phyloP scores from a whole-genome alignment of 345 rosid species.

The Aquilaria malaccensis region DNA sequence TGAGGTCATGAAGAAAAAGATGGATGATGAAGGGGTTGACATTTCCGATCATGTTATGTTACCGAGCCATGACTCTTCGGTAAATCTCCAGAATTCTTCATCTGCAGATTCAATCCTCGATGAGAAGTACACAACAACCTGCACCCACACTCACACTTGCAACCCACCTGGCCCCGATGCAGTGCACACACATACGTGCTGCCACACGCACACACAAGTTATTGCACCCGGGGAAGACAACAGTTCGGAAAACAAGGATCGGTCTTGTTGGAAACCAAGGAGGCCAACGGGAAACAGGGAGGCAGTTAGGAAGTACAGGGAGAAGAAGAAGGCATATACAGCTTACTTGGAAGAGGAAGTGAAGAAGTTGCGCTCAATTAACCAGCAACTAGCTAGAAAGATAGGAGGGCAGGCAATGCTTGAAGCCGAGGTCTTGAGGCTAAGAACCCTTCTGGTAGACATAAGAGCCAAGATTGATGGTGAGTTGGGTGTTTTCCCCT shows the following conservation, averaged over 20 bases:
- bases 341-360: slow-evolving; percentile 60
- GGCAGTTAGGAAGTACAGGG: slow-evolving; percentile 74
- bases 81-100: slow-evolving; percentile 19
- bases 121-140: slow-evolving; percentile 35
- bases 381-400: not conserved
- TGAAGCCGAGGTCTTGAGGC: slow-evolving; percentile 46
- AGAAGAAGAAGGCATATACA: slow-evolving; percentile 23
- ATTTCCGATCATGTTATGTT: slow-evolving; percentile 24
- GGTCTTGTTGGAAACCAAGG: slow-evolving; percentile 21
- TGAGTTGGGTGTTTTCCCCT: slow-evolving; percentile 37
- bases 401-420: slow-evolving; percentile 12
- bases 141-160: slow-evolving; percentile 77
- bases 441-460: not conserved
- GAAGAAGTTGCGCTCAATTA: slow-evolving; percentile 24
- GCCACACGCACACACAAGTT: slow-evolving; percentile 57
- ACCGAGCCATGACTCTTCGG: slow-evolving; percentile 19
- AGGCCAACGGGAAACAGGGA: slow-evolving; percentile 60
- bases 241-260: slow-evolving; percentile 18
- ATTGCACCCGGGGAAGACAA: slow-evolving; percentile 39
- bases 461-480: not conserved
- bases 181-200: slow-evolving; percentile 60
- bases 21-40: slow-evolving; percentile 43
- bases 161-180: slow-evolving; percentile 63
- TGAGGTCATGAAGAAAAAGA: slow-evolving; percentile 13
- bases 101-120: slow-evolving; percentile 17